Evolutionary conservation across 1,284 basidiomycete genomes (phyloP), one percentile per base, ranked within the genome.

Genomic region (Cryptococcus neoformans): DNA sequence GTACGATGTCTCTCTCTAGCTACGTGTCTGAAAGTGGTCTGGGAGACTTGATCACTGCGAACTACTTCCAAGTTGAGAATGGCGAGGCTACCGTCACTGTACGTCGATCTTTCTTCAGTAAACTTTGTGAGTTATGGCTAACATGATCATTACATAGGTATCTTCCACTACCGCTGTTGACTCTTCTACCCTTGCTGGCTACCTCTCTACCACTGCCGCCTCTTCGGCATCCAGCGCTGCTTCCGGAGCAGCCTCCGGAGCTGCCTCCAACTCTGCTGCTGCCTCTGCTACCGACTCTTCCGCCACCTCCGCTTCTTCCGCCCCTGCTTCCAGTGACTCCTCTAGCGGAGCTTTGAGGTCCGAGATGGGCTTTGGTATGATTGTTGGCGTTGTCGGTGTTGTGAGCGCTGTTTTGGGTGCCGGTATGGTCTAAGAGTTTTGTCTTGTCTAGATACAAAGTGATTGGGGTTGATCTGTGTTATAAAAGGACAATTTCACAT

Each of bases 61-160:
- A 81, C 63, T 92, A 90, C 80, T 84, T 90, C 71, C 84, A 82
- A 21, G 89, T 90, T 62, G 83, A 88, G 72, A 82, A 84, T 67
- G 87, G 88, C 45, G 80, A 80, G 3, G 79, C 82, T 12, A 85
- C 84, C 38, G 77, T 70, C 48, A 78, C 82, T 45, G 70, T 84
- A 51, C 60, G 69, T 64, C 16, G 21, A 21, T 21, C 21, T 54
- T 17, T 17, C 17, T 17, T 35, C 42, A 51, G 17, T 10, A n/a
- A 9, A 36, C 42, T 10, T 49, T 16, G 28, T 14, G 11, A 17
- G 16, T 44, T n/a, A 40, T 21, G 21, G 21, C 21, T 21, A 21
- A 21, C 21, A 21, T 21, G 21, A 21, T 39, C 49, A 44, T 75
- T 81, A 21, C 81, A 4, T 51, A 70, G 68, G 52, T 58, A 54